These are phyloP conservation scores for Candida orba DNA, from an alignment of 805 yeast genomes.

Conservation along the genomic window DNA sequence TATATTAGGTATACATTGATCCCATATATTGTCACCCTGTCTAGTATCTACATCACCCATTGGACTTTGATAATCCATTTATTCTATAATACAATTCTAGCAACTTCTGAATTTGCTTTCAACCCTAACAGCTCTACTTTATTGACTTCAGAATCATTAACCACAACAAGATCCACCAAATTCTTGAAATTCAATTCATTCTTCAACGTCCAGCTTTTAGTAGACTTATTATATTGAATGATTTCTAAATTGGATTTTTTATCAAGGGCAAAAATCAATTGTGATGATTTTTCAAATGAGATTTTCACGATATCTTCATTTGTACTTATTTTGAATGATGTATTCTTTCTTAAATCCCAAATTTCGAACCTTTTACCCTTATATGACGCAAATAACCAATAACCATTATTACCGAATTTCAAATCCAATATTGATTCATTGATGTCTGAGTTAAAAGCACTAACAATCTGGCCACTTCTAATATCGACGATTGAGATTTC, in stretches of 20 bases:
- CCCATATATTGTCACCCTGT: too few species aligned
- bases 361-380: constrained; percentile 27
- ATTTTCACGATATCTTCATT: constrained; percentile 6
- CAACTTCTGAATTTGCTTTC: constrained; percentile 2
- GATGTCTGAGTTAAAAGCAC: constrained; percentile 13
- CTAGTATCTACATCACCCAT: too few species aligned
- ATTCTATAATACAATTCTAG: not conserved
- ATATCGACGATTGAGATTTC: constrained; percentile 29
- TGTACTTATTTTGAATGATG: constrained; percentile 6
- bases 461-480: constrained; percentile 26
- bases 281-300: constrained; percentile 19
- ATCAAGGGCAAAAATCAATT: constrained; percentile 12
- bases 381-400: constrained; percentile 41
- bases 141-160: constrained; percentile 9
- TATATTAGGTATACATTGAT: too few species aligned
- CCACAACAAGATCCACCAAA: constrained; percentile 11
- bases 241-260: constrained; percentile 7
- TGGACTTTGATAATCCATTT: not conserved
- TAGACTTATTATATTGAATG: constrained; percentile 16
- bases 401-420: constrained; percentile 57
- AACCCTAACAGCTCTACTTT: constrained; percentile 2
- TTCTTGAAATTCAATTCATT: constrained; percentile 8
- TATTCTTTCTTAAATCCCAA: constrained; percentile 42
- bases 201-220: constrained; percentile 15
- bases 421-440: constrained; percentile 26